These are phyloP conservation scores for Emergomyces pasteurianus DNA, from an alignment of 2,329 filamentous ascomycete species.

Conservation along the genomic window DNA sequence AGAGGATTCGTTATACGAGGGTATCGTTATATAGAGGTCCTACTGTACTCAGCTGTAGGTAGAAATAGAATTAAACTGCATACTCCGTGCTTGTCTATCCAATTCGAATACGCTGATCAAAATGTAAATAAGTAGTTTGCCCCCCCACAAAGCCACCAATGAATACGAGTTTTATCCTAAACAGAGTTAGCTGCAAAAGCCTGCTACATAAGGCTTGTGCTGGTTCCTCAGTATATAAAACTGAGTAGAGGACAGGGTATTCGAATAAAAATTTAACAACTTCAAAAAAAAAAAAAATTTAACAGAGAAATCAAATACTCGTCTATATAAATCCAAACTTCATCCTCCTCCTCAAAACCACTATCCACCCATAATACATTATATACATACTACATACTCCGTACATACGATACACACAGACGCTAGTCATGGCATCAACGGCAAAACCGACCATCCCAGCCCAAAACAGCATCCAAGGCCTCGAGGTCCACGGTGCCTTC, in stretches of 20 bases:
- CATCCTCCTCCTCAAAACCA: background rate
- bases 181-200: background rate
- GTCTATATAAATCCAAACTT: background rate
- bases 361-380: background rate
- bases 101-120: background rate
- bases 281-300: background rate
- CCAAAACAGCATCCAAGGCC: background rate
- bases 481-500: constrained; percentile 30
- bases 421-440: background rate
- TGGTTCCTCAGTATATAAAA: background rate
- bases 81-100: background rate
- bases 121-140: background rate
- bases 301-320: background rate
- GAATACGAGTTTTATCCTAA: background rate
- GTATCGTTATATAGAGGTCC: too few relatives aligned
- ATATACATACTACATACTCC: background rate
- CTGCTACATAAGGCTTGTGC: background rate
- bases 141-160: background rate
- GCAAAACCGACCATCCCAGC: background rate
- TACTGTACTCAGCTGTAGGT: too few relatives aligned
- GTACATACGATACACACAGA: too few relatives aligned
- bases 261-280: background rate
- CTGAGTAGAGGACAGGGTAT: background rate
- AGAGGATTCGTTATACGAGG: too few relatives aligned
- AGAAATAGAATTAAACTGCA: background rate